Base-by-base conservation (phyloP, 78 protist species). In the Carpediemonas membranifera region DNA sequence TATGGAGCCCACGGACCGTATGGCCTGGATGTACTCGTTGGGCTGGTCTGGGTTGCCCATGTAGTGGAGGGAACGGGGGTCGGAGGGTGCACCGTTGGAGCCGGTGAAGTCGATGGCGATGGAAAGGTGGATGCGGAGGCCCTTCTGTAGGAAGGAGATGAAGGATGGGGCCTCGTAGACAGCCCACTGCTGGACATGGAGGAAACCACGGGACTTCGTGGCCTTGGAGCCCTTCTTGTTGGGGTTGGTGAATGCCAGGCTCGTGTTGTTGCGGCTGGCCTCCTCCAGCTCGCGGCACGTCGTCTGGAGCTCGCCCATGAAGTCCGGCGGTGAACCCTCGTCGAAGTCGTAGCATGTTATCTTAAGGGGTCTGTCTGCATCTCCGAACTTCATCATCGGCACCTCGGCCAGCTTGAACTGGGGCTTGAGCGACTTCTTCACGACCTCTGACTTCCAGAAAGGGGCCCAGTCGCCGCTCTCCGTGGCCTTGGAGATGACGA, bases 71-170 rank as follows among this genome's bases (percentile, higher is more conserved):
- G 50, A 34, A 11, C 5, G 3, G 14, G 67, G 7, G 33, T 2
- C 15, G 36, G 7, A 7, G 5, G 59, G 39, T 3, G 2, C 33
- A 11, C 31, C 31, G 59, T 55, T 55, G 15, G 35, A 27, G 19
- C 27, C 59, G 15, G 59, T 55, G 59, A 55, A 55, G 59, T 55
- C 59, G 35, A 55, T 30, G 35, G 39, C 3, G 59, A 55, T 7
- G 7, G 59, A 28, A 15, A 55, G 31, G 59, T 25, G 24, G 59
- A 55, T 9, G 68, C 82, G 82, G 52, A 59, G 37, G n/a, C 87
- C 89, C 24, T 81, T 78, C 7, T 19, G 41, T 33, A 84, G n/a
- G 73, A 55, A 87, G 31, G 83, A 88, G 21, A 77, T 11, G 69
- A 86, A 82, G 16, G 70, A n/a, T n/a, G n/a, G n/a, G n/a, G n/a